Base-by-base conservation (phyloP, 768 basidiomycete species). In the Pisolithus microcarpus region DNA sequence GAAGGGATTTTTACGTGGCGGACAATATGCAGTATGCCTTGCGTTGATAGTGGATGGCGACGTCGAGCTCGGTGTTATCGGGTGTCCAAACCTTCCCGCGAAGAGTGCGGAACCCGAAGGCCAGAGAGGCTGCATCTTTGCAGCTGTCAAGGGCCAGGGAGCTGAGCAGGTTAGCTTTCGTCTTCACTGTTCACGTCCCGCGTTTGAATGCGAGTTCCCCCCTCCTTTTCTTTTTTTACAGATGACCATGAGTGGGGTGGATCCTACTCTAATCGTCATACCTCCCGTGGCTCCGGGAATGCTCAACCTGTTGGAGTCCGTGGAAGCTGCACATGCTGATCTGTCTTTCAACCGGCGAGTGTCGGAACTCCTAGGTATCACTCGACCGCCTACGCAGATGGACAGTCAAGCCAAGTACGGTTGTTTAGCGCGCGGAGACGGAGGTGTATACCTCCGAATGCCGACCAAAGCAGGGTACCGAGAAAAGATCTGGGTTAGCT, bases 321-420 rank as follows among this genome's bases (percentile, higher is more conserved):
- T 95, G 40, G 95, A 99, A 63, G 81, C 87, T 4, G 85, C 84
- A 0, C 96, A 99, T 64, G 85, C 90, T 1, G 87, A 91, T n/a
- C 89, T 93, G 53, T 80, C 82, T 2, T 86, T 91, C 67, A 92
- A 87, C 61, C 80, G 80, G 31, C 76, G 75, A 19, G 85, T 97
- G 34, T 82, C 87, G 0, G 61, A 76, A 30, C 58, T 84, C 5
- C 72, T 97, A 23, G 77, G 77, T 2, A 77, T 96, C 49, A 81
- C 81, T 16, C 71, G 77, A 2, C 64, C 76, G 0, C 83, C 88
- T 8, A 73, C 82, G 15, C 76, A 91, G 18, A 96, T 98, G 93
- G 95, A 98, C 65, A 90, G 87, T 64, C 94, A 97, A 66, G 92
- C 93, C 1, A 99, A 98, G 70, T 98, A 98, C 58, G 81, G 85